A percentile compares a stretch with the other conserved stretches of the same genome.
Evolutionary conservation across 768 basidiomycete species (phyloP).

Genomic region (Termitomyces sp.): DNA sequence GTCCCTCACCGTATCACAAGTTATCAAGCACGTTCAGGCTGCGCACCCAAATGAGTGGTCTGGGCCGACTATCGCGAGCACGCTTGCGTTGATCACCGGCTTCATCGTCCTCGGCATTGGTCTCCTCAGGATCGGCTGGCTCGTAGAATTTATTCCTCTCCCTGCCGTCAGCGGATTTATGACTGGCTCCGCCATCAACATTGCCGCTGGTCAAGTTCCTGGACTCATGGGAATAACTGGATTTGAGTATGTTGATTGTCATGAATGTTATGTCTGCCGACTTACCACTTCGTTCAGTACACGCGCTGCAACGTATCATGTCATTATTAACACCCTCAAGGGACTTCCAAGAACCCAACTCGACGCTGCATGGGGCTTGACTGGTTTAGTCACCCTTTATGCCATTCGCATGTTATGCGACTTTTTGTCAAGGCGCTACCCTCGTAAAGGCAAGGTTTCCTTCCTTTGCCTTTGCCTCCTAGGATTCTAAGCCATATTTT

Average conservation of each 20-base stretch:
- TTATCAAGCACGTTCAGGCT: conserved; percentile 65
- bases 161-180: conserved; percentile 89
- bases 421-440: conserved; percentile 52
- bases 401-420: conserved; percentile 58
- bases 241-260: conserved; percentile 57
- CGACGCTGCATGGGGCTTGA: conserved; percentile 90
- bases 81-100: conserved; percentile 82
- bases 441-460: conserved; percentile 48
- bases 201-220: conserved; percentile 85
- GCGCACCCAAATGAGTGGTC: conserved; percentile 56
- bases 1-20: conserved; percentile 83
- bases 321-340: conserved; percentile 93
- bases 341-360: conserved; percentile 65
- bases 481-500: background rate
- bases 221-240: conserved; percentile 84
- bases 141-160: conserved; percentile 91
- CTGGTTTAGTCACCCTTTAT: conserved; percentile 71
- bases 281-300: conserved; percentile 48
- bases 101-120: conserved; percentile 92
- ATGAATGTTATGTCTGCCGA: conserved; percentile 1
- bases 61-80: conserved; percentile 76
- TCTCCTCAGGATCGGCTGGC: conserved; percentile 85
- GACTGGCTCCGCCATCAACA: conserved; percentile 97
- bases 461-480: background rate
- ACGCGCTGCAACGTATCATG: conserved; percentile 76